A percentile compares a stretch with the other conserved stretches of the same genome.
phyloP scores from a whole-genome alignment of 2,329 filamentous ascomycete genomes.

The Colletotrichum noveboracense region DNA sequence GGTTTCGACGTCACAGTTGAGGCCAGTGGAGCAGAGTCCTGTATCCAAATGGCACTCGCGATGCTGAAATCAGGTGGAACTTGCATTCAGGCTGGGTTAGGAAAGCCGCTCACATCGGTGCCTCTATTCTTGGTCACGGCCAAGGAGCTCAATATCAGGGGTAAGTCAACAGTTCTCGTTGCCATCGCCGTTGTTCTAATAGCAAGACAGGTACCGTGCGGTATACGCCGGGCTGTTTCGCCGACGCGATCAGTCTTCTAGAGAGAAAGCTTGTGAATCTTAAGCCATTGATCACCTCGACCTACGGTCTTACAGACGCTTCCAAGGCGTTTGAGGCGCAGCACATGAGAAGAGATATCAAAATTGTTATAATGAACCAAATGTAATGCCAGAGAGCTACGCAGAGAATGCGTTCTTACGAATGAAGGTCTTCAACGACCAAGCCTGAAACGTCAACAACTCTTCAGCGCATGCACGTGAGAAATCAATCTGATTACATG shows the following conservation, averaged over 20 bases:
- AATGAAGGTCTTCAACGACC: too few species aligned
- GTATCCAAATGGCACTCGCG: neutral
- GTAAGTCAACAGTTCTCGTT: too few species aligned
- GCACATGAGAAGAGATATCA: too few species aligned
- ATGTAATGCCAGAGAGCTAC: too few species aligned
- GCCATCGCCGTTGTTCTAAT: too few species aligned
- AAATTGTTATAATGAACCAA: too few species aligned
- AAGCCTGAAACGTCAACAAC: too few species aligned
- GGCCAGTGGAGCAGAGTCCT: neutral
- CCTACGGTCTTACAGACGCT: neutral
- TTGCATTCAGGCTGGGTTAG: neutral
- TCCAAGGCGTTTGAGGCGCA: neutral
- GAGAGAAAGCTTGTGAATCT: neutral
- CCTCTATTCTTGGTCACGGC: neutral
- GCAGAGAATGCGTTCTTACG: too few species aligned
- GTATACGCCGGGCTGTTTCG: neutral
- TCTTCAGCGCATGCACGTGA: too few species aligned
- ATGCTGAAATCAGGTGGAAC: neutral
- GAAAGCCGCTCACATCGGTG: rapidly evolving
- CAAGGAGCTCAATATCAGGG: neutral
- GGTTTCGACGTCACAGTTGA: neutral
- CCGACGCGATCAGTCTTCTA: neutral
- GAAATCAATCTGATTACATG: too few species aligned
- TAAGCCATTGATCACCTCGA: neutral
- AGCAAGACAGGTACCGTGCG: neutral